phyloP scores from a whole-genome alignment of 1,139 yeast species.

The Meyerozyma guilliermondii region DNA sequence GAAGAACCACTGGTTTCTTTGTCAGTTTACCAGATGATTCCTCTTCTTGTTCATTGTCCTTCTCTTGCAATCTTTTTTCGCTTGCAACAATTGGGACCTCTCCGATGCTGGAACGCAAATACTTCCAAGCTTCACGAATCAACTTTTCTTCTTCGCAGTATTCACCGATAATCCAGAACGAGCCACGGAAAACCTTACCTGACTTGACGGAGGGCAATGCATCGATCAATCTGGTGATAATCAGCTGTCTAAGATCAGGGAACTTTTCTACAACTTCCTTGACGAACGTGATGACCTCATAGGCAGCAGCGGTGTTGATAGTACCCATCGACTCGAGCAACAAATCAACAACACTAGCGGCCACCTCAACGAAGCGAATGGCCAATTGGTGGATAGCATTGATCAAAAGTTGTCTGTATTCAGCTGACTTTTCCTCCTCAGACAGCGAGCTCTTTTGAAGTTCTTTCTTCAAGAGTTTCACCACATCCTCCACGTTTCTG shows the following conservation, averaged over 20 bases:
- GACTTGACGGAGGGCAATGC: conserved; percentile 69
- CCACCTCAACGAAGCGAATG: conserved; percentile 82
- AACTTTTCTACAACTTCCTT: conserved; percentile 92
- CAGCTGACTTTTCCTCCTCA: conserved; percentile 73
- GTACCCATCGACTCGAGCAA: conserved; percentile 84
- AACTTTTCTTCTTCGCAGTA: conserved; percentile 70
- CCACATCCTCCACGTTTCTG: conserved; percentile 92
- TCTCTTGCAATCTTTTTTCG: conserved; percentile 50
- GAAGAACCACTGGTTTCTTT: conserved; percentile 71
- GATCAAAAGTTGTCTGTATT: conserved; percentile 85
- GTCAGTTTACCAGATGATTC: conserved; percentile 22
- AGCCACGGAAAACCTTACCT: conserved; percentile 90
- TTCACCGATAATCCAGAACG: conserved; percentile 95
- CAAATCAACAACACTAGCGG: conserved; percentile 84
- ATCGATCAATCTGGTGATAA: conserved; percentile 58
- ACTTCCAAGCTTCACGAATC: conserved; percentile 83
- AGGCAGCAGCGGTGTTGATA: conserved; percentile 78
- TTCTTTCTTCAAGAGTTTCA: conserved; percentile 87
- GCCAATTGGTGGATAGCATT: conserved; percentile 90
- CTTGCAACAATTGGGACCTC: conserved; percentile 85
- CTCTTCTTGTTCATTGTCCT: conserved; percentile 23
- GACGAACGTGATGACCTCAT: conserved; percentile 82
- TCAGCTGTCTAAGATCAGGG: conserved; percentile 70
- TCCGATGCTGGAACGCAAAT: conserved; percentile 77
- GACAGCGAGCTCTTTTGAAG: conserved; percentile 63